Base-by-base conservation (phyloP, 2,329 filamentous ascomycete species). In the Aschersonia sp. region DNA sequence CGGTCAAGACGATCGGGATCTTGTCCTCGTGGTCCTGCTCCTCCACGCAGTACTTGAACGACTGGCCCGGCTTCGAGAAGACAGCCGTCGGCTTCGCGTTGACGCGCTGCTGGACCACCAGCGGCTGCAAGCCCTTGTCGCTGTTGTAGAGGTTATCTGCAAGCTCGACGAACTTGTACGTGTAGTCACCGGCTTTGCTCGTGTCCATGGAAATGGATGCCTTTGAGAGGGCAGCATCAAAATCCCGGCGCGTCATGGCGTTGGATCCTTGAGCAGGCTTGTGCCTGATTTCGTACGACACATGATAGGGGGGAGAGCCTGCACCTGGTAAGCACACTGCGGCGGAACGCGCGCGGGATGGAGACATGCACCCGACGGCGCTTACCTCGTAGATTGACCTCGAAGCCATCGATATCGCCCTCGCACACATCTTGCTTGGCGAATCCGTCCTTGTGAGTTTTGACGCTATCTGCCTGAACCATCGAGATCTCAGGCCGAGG, bases 11-110 rank as follows among this genome's bases (percentile, higher is more conserved):
- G 50, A 98, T 83, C 0, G 90, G 89, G 47, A 98, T 95, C 41
- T 78, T 80, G 58, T 98, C 89, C 57, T 94, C 87, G 33, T 81
- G 79, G 47, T 79, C 79, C 46, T 84, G 77, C 57, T 95, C 87
- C 44, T 88, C 81, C 62, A 88, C 83, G 67, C 92, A 98, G 65
- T 90, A 95, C 61, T 92, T 94, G 71, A 96, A 96, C 1, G 87
- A 89, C 63, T 92, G 92, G 12, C 89, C 89, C 4, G 89, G 87
- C 54, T 86, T 86, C 50, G 76, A 74, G 60, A 98, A 98, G 5
- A 76, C 73, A 4, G 89, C 92, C 2, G 81, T 79, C 1, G 92
- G 92, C 50, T 84, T 85, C 11, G 87, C 75, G 58, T 95, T 84
- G 45, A 98, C 87, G 30, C 75, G 83, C 63, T 98, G 92, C 55